phyloP scores from a whole-genome alignment of 257 asterid genomes.

The Anisodus tanguticus region DNA sequence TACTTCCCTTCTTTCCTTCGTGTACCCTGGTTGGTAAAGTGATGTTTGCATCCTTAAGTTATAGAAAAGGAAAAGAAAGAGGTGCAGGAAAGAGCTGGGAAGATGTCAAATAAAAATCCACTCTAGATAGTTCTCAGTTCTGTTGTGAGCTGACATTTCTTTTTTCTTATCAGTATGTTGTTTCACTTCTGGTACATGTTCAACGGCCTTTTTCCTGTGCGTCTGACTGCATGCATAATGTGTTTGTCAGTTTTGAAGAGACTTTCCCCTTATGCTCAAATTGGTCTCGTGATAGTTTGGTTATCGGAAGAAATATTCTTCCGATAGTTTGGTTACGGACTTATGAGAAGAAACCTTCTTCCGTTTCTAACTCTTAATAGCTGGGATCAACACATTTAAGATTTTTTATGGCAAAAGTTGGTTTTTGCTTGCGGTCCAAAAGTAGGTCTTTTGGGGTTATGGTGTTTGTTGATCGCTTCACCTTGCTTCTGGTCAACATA shows the following conservation, averaged over 20 bases:
- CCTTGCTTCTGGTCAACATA: neutral
- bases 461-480: neutral
- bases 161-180: neutral
- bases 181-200: neutral
- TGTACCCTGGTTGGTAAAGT: neutral
- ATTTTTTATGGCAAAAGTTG: neutral
- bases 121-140: neutral
- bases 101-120: neutral
- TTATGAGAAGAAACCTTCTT: neutral
- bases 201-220: neutral
- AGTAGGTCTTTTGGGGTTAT: neutral
- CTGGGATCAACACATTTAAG: neutral
- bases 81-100: neutral
- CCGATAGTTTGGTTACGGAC: neutral
- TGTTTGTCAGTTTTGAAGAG: neutral
- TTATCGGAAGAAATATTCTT: neutral
- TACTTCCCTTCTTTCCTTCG: neutral
- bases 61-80: neutral
- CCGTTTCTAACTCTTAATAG: neutral
- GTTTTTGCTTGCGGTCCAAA: neutral
- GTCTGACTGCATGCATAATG: neutral
- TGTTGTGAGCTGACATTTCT: neutral
- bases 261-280: neutral
- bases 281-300: slow-evolving; percentile 3
- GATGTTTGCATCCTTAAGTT: neutral